Evolutionary conservation across 805 yeast genomes (phyloP).

Genomic region (Metschnikowia amazonensis): DNA sequence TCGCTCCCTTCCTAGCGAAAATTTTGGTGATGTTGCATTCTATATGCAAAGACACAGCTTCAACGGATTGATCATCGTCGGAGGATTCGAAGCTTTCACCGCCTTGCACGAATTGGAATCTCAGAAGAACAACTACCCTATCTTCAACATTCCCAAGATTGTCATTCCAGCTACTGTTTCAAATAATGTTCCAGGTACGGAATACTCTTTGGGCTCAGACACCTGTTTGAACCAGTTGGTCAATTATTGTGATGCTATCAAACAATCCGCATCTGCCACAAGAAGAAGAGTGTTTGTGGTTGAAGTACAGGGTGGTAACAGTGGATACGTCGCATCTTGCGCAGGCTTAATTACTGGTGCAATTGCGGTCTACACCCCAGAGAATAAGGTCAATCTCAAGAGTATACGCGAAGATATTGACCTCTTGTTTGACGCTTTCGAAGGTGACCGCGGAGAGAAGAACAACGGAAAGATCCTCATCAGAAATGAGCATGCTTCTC

Average conservation of each 20-base stretch:
- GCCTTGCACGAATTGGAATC: slow-evolving; percentile 77
- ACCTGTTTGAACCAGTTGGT: slow-evolving; percentile 91
- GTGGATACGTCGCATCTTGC: slow-evolving; percentile 88
- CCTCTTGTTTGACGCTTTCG: slow-evolving; percentile 62
- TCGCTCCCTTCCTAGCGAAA: slow-evolving; percentile 37
- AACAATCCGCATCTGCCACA: slow-evolving; percentile 91
- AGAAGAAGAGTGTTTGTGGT: slow-evolving; percentile 93
- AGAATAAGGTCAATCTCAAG: slow-evolving; percentile 59
- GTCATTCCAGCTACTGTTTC: slow-evolving; percentile 94
- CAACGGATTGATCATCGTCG: slow-evolving; percentile 87
- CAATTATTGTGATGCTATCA: slow-evolving; percentile 90
- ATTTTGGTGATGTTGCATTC: slow-evolving; percentile 82
- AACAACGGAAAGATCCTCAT: slow-evolving; percentile 83
- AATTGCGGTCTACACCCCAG: slow-evolving; percentile 87
- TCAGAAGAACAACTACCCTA: slow-evolving; percentile 77
- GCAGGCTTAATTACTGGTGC: slow-evolving; percentile 89
- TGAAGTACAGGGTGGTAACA: slow-evolving; percentile 97
- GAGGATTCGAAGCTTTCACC: slow-evolving; percentile 96
- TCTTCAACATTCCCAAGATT: slow-evolving; percentile 91
- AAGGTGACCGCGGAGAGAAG: slow-evolving; percentile 70
- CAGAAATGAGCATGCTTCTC: slow-evolving; percentile 79
- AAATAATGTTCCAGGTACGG: slow-evolving; percentile 98
- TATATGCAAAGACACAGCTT: slow-evolving; percentile 84
- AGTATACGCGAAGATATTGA: slow-evolving; percentile 20
- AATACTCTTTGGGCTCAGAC: slow-evolving; percentile 91